Evolutionary conservation across 805 yeast genomes (phyloP).

Genomic region (Kazachstania kunashirensis): DNA sequence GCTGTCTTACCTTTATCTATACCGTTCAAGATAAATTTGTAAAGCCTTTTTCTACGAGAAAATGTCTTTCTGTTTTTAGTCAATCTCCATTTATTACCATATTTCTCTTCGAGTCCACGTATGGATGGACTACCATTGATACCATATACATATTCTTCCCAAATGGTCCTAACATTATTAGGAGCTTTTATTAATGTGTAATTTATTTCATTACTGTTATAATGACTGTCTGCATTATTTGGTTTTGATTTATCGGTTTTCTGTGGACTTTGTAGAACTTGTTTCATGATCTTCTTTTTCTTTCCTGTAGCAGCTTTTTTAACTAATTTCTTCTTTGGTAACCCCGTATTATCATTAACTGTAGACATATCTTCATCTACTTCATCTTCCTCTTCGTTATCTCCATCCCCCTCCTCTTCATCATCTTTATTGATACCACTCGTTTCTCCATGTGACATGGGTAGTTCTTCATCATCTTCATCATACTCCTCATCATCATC

Average conservation of each 20-base stretch:
- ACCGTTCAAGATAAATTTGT: conserved; percentile 29
- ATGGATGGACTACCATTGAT: conserved; percentile 35
- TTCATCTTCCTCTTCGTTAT: conserved; percentile 6
- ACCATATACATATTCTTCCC: conserved; percentile 35
- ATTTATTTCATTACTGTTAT: conserved; percentile 7
- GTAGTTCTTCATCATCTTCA: conserved; percentile 6
- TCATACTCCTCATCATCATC: conserved; percentile 5
- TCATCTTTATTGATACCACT: conserved; percentile 9
- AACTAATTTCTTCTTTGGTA: neutral
- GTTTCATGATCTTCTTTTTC: conserved; percentile 5
- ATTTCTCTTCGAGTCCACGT: conserved; percentile 32
- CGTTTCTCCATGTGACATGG: neutral
- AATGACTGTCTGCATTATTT: neutral
- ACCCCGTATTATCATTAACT: no score
- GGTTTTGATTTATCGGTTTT: neutral
- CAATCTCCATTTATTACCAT: conserved; percentile 36
- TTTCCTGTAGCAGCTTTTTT: neutral
- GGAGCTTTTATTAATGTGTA: conserved; percentile 29
- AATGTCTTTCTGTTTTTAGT: conserved; percentile 30
- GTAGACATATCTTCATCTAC: conserved; percentile 12
- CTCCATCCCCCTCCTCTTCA: conserved; percentile 9
- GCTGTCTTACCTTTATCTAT: conserved; percentile 28
- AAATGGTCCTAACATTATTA: conserved; percentile 27
- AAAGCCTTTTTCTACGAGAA: conserved; percentile 30
- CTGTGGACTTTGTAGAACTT: neutral